Evolutionary conservation across 164 flowering plant genomes (phyloP).

Genomic region (Liquidambar formosana): DNA sequence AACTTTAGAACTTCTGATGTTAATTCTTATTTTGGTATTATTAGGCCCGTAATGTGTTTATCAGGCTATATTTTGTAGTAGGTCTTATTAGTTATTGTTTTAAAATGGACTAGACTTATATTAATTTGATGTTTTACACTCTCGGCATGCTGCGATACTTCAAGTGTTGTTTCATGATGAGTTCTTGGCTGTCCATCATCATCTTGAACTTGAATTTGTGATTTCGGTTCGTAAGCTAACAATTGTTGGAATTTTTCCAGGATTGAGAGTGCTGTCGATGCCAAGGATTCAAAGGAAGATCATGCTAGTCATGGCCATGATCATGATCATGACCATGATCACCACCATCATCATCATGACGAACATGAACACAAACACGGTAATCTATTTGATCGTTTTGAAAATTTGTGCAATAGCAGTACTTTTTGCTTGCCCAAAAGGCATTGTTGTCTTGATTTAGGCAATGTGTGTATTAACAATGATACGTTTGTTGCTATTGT

Average conservation of each 20-base stretch:
- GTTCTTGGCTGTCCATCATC: not conserved
- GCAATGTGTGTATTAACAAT: too few species aligned
- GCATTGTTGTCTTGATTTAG: too few species aligned
- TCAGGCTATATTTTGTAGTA: too few species aligned
- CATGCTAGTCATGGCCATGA: slow-evolving; percentile 39
- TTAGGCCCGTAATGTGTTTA: too few species aligned
- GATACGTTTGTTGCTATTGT: too few species aligned
- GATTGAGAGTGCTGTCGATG: slow-evolving; percentile 51
- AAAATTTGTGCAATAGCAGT: not conserved
- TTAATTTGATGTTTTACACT: too few species aligned
- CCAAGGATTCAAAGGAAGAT: slow-evolving; percentile 60
- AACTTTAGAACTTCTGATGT: too few species aligned
- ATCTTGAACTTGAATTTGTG: not conserved
- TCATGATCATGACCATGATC: slow-evolving; percentile 53
- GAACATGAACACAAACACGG: slow-evolving; percentile 50
- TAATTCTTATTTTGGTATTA: too few species aligned
- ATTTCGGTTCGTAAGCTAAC: not conserved
- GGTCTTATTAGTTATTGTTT: not conserved
- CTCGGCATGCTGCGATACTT: too few species aligned
- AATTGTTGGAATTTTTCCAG: slow-evolving; percentile 1
- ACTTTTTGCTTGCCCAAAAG: too few species aligned
- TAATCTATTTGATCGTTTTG: slow-evolving; percentile 12
- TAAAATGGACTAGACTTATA: not conserved
- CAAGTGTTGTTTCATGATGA: not conserved
- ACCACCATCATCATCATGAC: slow-evolving; percentile 42